A percentile compares a stretch with the other conserved stretches of the same genome.
Conservation (phyloP, 371 early-diverging fungal species). For the Capillidium rhysosporum region DNA sequence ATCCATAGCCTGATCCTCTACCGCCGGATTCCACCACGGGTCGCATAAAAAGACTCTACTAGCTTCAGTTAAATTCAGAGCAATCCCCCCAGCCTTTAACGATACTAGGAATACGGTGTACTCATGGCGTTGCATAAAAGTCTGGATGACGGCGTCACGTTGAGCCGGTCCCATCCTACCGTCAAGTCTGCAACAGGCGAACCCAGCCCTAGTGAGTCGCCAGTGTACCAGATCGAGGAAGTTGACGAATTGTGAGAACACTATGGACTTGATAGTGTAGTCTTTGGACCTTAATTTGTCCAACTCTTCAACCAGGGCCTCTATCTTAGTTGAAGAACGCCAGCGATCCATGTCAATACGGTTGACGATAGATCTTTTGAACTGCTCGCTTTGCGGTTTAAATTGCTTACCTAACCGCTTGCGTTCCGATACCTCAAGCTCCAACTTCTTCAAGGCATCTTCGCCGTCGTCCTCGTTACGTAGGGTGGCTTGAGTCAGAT, state of each 20-base stretch:
- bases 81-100: constrained; percentile 91
- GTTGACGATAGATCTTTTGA: constrained; percentile 68
- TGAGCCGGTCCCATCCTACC: constrained; percentile 79
- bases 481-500: constrained; percentile 44
- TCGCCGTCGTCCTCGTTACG: background rate
- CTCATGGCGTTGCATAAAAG: constrained; percentile 61
- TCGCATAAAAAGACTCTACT: constrained; percentile 75
- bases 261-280: constrained; percentile 60
- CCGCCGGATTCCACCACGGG: constrained; percentile 87
- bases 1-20: constrained; percentile 63
- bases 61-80: constrained; percentile 88
- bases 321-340: constrained; percentile 76
- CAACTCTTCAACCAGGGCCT: constrained; percentile 82
- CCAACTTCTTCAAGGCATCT: constrained; percentile 18
- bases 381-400: constrained; percentile 12
- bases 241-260: constrained; percentile 82
- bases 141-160: constrained; percentile 52
- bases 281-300: constrained; percentile 51
- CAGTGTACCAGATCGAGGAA: constrained; percentile 87
- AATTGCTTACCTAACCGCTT: constrained; percentile 6
- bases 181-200: constrained; percentile 79
- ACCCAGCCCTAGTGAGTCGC: constrained; percentile 86
- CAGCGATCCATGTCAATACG: constrained; percentile 74
- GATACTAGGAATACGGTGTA: constrained; percentile 79
- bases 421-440: too few species aligned